Evolutionary conservation across 768 basidiomycete genomes (phyloP).

Genomic region (Amylocystis lapponica): DNA sequence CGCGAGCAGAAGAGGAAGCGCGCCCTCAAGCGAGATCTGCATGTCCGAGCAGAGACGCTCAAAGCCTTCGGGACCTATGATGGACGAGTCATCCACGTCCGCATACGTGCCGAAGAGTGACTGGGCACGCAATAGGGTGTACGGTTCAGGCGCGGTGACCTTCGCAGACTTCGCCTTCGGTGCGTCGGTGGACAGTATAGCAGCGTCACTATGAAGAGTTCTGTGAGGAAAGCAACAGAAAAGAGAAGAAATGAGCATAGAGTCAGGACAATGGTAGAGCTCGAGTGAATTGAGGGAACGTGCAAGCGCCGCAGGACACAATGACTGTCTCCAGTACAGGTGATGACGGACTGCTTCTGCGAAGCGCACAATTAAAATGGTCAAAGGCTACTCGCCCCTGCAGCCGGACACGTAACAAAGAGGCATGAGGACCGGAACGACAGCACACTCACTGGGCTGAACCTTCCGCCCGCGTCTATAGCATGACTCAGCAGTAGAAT

Average conservation of each 20-base stretch:
- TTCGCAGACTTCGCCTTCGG: slow-evolving; percentile 5
- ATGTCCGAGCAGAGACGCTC: slow-evolving; percentile 66
- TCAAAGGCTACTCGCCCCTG: neutral
- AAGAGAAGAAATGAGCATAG: slow-evolving; percentile 58
- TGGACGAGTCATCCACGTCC: slow-evolving; percentile 40
- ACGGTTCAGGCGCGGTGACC: slow-evolving; percentile 28
- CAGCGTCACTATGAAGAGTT: slow-evolving; percentile 29
- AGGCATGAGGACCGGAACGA: slow-evolving; percentile 2
- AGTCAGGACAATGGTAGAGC: slow-evolving; percentile 13
- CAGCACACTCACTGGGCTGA: slow-evolving; percentile 4
- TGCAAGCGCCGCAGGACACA: no score
- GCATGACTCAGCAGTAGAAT: slow-evolving; percentile 1
- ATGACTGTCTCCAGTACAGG: no score
- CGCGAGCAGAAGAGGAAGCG: slow-evolving; percentile 63
- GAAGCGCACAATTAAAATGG: no score
- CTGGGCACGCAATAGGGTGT: slow-evolving; percentile 44
- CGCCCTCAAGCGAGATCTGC: slow-evolving; percentile 67
- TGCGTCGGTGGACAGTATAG: slow-evolving; percentile 7
- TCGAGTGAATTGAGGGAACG: no score
- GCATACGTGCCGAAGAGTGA: slow-evolving; percentile 59
- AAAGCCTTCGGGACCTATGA: slow-evolving; percentile 71
- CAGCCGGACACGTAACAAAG: slow-evolving; percentile 5
- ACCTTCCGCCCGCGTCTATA: slow-evolving; percentile 2
- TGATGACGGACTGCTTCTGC: no score
- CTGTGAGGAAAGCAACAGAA: slow-evolving; percentile 61